Base-by-base conservation (phyloP, 768 basidiomycete species). In the Macrolepiota albuminosa region DNA sequence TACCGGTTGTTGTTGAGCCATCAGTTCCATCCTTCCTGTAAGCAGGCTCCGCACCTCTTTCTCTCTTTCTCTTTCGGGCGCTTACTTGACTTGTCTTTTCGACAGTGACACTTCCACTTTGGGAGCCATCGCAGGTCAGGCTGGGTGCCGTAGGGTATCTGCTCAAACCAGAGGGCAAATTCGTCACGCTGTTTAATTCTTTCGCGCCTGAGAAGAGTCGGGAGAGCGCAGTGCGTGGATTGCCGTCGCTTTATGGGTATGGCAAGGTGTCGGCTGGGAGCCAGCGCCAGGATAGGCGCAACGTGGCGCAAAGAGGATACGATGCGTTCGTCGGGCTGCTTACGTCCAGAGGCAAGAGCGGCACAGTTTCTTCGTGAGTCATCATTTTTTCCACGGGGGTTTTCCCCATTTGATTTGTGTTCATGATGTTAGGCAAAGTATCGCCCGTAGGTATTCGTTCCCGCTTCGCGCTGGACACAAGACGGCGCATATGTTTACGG, bases 111-210 rank as follows among this genome's bases (percentile, higher is more conserved):
- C 71, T 87, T 26, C 87, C 91, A 8, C 71, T 92, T 6, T 94
- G 90, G 91, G 78, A 75, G 5, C 91, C 91, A 2, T 73, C 80
- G 3, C 77, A 66, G 5, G 81, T 93, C 0, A 69, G 77, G 13
- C 72, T 92, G 1, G 92, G 91, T 6, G 84, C 85, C 3, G 86
- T 94, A 7, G 92, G 92, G 2, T 94, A 89, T 69, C 59, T 92
- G 26, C 78, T 76, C 36, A 88, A 86, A 64, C 82, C 86, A 0
- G 71, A 72, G n/a, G 91, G 91, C 2, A 71, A 74, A 46, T 94
- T 94, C 63, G 72, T 89, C 59, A 86, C 84, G 11, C 75, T 93
- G 6, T 85, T 91, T 72, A 88, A 92, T 69, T 82, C 87, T 2
- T 79, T 84, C 67, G 73, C 80, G 52, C 86, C 84, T 6, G 70